phyloP scores from a whole-genome alignment of 2,329 filamentous ascomycete species.

The Colletotrichum eremochloae region DNA sequence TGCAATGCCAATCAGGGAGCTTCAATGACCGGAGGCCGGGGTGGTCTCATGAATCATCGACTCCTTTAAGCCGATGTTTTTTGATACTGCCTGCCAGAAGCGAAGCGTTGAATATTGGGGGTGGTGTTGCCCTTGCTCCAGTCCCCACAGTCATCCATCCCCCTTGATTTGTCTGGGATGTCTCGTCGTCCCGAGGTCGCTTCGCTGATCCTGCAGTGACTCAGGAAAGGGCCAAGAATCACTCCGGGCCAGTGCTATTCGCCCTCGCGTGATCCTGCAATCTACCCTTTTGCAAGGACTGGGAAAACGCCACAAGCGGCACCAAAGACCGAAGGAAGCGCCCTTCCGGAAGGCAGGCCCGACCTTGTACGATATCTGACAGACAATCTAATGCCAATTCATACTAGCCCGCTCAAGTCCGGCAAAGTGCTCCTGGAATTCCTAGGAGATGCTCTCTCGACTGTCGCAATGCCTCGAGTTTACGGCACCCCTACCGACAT shows the following conservation, averaged over 20 bases:
- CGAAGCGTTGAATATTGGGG: neutral
- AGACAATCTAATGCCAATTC: neutral
- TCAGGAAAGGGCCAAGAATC: neutral
- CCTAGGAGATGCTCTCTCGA: neutral
- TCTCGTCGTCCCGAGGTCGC: neutral
- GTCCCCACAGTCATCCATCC: neutral
- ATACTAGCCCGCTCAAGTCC: slow-evolving; percentile 9
- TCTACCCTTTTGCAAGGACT: neutral
- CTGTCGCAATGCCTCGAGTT: neutral
- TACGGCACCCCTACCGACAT: slow-evolving; percentile 8
- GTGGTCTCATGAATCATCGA: slow-evolving; percentile 19
- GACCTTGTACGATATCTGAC: slow-evolving; percentile 21
- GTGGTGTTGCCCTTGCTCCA: neutral
- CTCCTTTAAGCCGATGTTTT: neutral
- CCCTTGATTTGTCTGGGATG: neutral
- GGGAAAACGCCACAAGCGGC: slow-evolving; percentile 8
- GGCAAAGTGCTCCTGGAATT: neutral
- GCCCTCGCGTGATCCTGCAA: slow-evolving; percentile 24
- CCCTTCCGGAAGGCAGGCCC: slow-evolving; percentile 33
- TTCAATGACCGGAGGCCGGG: neutral
- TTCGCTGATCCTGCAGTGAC: neutral
- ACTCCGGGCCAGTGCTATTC: slow-evolving; percentile 1
- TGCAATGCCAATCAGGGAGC: neutral
- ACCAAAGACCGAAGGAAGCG: slow-evolving; percentile 13
- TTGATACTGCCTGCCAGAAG: neutral